Conservation (phyloP, 495 filamentous ascomycete genomes). For the Pseudomonodictys pantanalensis region DNA sequence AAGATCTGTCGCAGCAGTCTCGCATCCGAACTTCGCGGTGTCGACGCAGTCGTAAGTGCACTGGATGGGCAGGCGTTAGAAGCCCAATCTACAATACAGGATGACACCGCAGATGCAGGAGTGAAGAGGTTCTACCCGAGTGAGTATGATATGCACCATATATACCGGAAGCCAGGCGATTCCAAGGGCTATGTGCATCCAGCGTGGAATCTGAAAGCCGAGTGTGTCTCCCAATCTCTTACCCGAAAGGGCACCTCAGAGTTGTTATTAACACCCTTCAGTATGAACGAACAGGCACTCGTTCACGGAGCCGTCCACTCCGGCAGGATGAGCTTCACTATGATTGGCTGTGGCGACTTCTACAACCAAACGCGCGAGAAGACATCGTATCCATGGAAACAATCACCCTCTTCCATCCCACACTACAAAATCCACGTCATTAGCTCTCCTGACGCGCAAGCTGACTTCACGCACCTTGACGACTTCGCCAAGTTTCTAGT, state of each 20-base stretch:
- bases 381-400: not conserved
- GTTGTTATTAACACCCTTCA: not conserved
- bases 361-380: not conserved
- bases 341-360: not conserved
- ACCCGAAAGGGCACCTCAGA: not conserved
- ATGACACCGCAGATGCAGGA: not conserved
- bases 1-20: not conserved
- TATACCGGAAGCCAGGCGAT: not conserved
- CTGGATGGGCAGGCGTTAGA: not conserved
- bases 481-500: not conserved
- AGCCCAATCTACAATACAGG: not conserved
- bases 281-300: not conserved
- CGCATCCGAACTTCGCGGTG: not conserved
- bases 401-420: not conserved
- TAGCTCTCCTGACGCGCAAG: not conserved
- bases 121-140: conserved; percentile 9
- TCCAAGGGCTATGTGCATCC: not conserved
- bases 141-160: conserved; percentile 7
- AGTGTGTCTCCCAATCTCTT: not conserved
- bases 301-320: not conserved
- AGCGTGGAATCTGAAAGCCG: not conserved
- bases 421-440: not conserved
- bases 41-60: not conserved
- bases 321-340: not conserved
- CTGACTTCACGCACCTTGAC: not conserved